A percentile compares a stretch with the other conserved stretches of the same genome.
These are phyloP conservation scores for Candida ovalis DNA, from an alignment of 805 yeast genomes.

Conservation along the genomic window DNA sequence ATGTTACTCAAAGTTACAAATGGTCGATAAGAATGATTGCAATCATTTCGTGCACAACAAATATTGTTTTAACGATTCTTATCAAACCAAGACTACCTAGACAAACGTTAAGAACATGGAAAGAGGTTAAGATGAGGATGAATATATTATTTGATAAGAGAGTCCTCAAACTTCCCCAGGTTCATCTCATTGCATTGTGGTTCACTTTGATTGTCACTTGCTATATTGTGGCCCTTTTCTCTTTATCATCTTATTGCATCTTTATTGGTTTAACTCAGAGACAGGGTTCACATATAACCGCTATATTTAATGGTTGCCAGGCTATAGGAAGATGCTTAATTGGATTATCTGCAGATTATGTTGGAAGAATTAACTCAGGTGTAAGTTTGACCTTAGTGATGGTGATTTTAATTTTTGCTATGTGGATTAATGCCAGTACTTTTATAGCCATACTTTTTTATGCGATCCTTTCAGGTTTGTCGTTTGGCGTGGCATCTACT, in stretches of 20 bases:
- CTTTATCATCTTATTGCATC: conserved; percentile 45
- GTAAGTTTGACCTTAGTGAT: conserved; percentile 32
- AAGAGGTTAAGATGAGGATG: conserved; percentile 16
- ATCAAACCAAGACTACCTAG: conserved; percentile 39
- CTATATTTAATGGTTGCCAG: conserved; percentile 45
- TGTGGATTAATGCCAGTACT: conserved; percentile 40
- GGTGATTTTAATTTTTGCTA: conserved; percentile 38
- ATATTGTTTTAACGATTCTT: conserved; percentile 38
- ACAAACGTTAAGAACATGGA: conserved; percentile 12
- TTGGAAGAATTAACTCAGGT: conserved; percentile 46
- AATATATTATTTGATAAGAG: conserved; percentile 17
- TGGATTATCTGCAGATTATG: conserved; percentile 42
- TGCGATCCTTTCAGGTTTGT: conserved; percentile 40
- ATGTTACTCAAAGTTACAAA: conserved; percentile 37
- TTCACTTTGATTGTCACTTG: conserved; percentile 36
- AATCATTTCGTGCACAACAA: conserved; percentile 33
- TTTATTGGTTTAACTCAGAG: conserved; percentile 42
- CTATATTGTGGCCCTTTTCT: conserved; percentile 42
- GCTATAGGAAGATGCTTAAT: conserved; percentile 47
- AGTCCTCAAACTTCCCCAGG: conserved; percentile 16
- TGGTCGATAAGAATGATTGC: conserved; percentile 45
- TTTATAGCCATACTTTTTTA: conserved; percentile 32
- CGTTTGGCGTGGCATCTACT: conserved; percentile 41
- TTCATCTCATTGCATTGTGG: conserved; percentile 21
- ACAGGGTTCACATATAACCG: conserved; percentile 44